Conservation (phyloP, 2,329 filamentous ascomycete genomes). For the Calonectria crousiana region DNA sequence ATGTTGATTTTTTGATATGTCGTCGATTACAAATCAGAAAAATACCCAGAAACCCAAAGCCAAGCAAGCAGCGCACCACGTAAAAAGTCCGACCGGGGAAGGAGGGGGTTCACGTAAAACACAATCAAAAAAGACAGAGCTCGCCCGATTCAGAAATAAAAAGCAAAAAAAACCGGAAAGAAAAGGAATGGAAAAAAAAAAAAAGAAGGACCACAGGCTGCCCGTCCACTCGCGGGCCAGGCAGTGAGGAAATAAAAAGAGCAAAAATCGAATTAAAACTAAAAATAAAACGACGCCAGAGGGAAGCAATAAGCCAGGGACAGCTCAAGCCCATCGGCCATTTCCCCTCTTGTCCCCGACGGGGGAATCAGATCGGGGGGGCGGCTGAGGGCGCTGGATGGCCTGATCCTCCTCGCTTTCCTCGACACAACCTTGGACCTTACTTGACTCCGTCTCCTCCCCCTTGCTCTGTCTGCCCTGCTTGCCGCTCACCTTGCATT, state of each 20-base stretch:
- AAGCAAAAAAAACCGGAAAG: neutral
- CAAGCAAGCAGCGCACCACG: neutral
- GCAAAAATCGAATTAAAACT: neutral
- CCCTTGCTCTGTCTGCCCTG: neutral
- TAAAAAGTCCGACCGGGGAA: neutral
- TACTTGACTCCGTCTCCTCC: neutral
- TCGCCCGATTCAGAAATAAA: neutral
- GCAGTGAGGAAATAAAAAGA: neutral
- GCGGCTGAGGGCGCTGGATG: neutral
- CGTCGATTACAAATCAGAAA: conserved; percentile 48
- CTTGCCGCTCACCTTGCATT: neutral
- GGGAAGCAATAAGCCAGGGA: neutral
- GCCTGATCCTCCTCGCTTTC: neutral
- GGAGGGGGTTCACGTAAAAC: neutral
- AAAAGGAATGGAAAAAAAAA: neutral
- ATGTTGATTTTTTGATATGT: conserved; percentile 44
- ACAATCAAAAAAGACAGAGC: neutral
- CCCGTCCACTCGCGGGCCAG: neutral
- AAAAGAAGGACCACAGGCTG: neutral
- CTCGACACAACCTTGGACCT: neutral
- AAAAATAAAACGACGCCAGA: neutral
- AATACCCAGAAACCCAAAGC: conserved; percentile 11
- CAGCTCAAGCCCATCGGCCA: neutral
- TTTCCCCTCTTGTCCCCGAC: neutral
- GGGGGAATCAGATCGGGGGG: neutral